Evolutionary conservation across 495 filamentous ascomycete species (phyloP).

Genomic region (Daldinia concentrica): DNA sequence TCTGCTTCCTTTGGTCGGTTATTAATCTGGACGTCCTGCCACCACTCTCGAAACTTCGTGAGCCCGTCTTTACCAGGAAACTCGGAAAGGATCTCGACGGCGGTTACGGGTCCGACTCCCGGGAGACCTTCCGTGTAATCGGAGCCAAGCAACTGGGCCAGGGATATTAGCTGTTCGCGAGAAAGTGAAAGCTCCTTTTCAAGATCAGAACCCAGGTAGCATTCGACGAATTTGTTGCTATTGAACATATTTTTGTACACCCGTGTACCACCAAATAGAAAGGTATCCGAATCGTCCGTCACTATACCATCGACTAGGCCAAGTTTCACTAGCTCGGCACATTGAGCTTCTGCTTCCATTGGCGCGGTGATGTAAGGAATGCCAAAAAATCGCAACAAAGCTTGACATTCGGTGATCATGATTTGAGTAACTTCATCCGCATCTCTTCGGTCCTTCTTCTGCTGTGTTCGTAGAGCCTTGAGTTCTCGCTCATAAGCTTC

Average conservation of each 20-base stretch:
- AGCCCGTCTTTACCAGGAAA: slow-evolving; percentile 68
- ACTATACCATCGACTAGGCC: slow-evolving; percentile 96
- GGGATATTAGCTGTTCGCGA: slow-evolving; percentile 80
- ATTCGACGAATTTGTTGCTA: slow-evolving; percentile 95
- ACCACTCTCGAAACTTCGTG: slow-evolving; percentile 84
- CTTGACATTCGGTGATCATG: slow-evolving; percentile 95
- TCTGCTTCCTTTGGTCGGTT: slow-evolving; percentile 62
- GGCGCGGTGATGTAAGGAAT: slow-evolving; percentile 96
- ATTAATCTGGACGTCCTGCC: slow-evolving; percentile 74
- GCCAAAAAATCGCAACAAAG: slow-evolving; percentile 87
- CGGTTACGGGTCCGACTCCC: slow-evolving; percentile 91
- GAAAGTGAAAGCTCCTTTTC: slow-evolving; percentile 89
- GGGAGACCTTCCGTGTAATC: slow-evolving; percentile 95
- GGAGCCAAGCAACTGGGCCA: slow-evolving; percentile 88
- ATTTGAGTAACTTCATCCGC: slow-evolving; percentile 93
- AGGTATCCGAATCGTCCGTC: slow-evolving; percentile 97
- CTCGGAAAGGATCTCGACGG: slow-evolving; percentile 91
- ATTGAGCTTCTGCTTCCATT: slow-evolving; percentile 99
- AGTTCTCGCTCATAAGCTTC: slow-evolving; percentile 88
- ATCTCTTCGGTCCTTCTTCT: slow-evolving; percentile 94
- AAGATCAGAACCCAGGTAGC: slow-evolving; percentile 86
- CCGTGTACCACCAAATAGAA: slow-evolving; percentile 93
- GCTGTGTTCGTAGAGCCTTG: slow-evolving; percentile 85
- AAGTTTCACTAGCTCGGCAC: slow-evolving; percentile 85
- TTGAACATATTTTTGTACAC: slow-evolving; percentile 99